Conservation (phyloP, 2,329 filamentous ascomycete species). For the Cercospora brassicicola region DNA sequence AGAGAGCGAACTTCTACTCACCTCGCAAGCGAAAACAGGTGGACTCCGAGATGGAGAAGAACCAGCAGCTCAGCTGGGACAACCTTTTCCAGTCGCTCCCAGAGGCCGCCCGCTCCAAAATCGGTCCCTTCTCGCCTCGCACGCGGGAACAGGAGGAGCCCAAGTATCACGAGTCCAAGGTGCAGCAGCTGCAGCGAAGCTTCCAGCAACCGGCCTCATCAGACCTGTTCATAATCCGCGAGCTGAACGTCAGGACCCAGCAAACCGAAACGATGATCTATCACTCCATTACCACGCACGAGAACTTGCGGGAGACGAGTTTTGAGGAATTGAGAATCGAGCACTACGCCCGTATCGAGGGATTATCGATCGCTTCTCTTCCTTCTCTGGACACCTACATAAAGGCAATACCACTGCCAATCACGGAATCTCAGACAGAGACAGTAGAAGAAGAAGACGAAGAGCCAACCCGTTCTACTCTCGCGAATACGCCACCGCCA, state of each 20-base stretch:
- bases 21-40: not conserved
- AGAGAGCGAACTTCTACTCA: not conserved
- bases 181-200: not conserved
- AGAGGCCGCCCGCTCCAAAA: not conserved
- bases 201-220: not conserved
- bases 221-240: not conserved
- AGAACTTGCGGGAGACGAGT: not conserved
- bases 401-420: not conserved
- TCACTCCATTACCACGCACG: not conserved
- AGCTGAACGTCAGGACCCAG: not conserved
- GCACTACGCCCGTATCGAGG: not conserved
- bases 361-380: not conserved
- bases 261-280: not conserved
- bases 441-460: too few relatives aligned
- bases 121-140: not conserved
- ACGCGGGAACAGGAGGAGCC: not conserved
- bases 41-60: not conserved
- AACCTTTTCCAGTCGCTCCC: not conserved
- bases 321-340: conserved; percentile 5
- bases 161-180: not conserved
- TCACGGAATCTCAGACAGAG: not conserved
- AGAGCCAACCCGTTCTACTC: too few relatives aligned
- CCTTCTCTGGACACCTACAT: not conserved
- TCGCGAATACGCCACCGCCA: too few relatives aligned
- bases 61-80: not conserved